These are phyloP conservation scores for Hypocreales sp. DNA, from an alignment of 2,329 filamentous ascomycete species.

Conservation along the genomic window DNA sequence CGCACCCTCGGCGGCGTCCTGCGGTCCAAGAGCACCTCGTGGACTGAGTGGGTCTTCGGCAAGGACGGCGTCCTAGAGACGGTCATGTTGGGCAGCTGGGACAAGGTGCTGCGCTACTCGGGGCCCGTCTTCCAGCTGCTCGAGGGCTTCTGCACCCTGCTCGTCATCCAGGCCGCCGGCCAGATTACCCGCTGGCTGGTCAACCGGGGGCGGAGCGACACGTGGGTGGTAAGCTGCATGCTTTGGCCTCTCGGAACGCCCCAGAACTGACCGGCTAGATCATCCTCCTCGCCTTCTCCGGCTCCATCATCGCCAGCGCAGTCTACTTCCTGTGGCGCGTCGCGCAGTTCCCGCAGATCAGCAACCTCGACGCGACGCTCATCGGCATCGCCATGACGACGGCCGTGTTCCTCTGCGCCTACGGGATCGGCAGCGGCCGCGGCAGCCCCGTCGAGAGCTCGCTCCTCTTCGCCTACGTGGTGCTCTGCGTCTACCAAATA, in stretches of 20 bases:
- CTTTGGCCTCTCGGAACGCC: neutral
- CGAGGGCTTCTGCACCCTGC: slow-evolving; percentile 89
- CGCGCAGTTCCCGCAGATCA: slow-evolving; percentile 81
- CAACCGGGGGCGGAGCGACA: slow-evolving; percentile 84
- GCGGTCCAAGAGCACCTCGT: slow-evolving; percentile 44
- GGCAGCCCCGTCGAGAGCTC: slow-evolving; percentile 94
- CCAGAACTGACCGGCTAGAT: slow-evolving; percentile 46
- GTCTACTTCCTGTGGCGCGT: slow-evolving; percentile 96
- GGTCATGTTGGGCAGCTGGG: slow-evolving; percentile 72
- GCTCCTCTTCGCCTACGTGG: slow-evolving; percentile 87
- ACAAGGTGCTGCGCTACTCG: slow-evolving; percentile 75
- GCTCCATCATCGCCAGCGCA: slow-evolving; percentile 82
- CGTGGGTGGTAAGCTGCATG: slow-evolving; percentile 92
- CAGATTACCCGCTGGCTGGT: slow-evolving; percentile 93
- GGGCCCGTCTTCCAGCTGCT: slow-evolving; percentile 87
- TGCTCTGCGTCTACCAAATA: slow-evolving; percentile 98
- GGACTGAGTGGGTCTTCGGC: slow-evolving; percentile 81
- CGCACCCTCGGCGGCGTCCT: slow-evolving; percentile 57
- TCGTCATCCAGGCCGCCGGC: slow-evolving; percentile 89
- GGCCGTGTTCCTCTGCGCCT: slow-evolving; percentile 80
- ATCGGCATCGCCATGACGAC: slow-evolving; percentile 90
- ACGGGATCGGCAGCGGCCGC: slow-evolving; percentile 84
- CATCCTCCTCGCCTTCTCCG: slow-evolving; percentile 70
- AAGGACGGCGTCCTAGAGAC: slow-evolving; percentile 67
- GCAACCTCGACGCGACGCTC: slow-evolving; percentile 79